Evolutionary conservation across 192 early-diverging fungal genomes (phyloP), one percentile per base, ranked within the genome.

Genomic region (Pecoramyces ruminantium): DNA sequence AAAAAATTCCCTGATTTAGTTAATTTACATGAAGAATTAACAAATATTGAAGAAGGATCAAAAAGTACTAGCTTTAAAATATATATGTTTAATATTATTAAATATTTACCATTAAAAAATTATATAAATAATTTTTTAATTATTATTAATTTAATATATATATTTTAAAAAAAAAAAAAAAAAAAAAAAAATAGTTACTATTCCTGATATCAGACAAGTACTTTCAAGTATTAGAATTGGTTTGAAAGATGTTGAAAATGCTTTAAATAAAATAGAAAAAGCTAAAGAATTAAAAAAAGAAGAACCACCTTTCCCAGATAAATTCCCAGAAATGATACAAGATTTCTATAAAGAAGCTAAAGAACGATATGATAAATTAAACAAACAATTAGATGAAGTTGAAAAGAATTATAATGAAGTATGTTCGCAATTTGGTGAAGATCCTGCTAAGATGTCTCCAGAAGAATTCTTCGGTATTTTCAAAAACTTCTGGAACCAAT

Each of bases 391-490:
- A 80, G 86, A 86, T 0, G 86, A 89, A 11, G 94, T 94, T 93
- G 90, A 94, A 80, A 86, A 87, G 17, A 84, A 89, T 13, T 95
- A 93, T 82, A 89, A 88, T 78, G 92, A 92, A 79, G 89, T 91
- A 6, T 91, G 93, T 78, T 84, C 87, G n/a, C 89, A 90, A 27
- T 95, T 88, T 80, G 94, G 94, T 80, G 94, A 95, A 83, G 91
- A 95, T 78, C 86, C 93, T 51, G 83, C 85, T 13, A 84, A 87
- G 16, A 94, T 91, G 86, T 89, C 92, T 78, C 92, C 93, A 11
- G 94, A 95, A 81, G 94, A 95, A 82, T 94, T 95, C 86, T 95
- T 95, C 88, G 91, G 92, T 40, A 90, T 95, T 28, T 95, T 94
- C 87, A 93, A 93, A 83, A 94, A 92, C 14, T 95, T 95, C 77